Evolutionary conservation across 345 rosid genomes (phyloP).

Genomic region (Sonneratia alba): DNA sequence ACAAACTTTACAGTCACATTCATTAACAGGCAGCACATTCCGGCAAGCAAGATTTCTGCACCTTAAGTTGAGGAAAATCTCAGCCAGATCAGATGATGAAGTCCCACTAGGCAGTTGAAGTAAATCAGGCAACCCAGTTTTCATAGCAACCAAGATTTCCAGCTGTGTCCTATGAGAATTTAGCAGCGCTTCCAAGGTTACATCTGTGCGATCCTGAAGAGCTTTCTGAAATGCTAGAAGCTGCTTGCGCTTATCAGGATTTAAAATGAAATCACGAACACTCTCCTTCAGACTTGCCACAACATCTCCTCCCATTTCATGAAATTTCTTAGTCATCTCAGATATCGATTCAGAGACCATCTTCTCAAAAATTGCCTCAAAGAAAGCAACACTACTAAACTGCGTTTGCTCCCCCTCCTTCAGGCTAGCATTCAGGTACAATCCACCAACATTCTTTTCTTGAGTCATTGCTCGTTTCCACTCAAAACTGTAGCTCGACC

Average conservation of each 20-base stretch:
- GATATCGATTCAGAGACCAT: slow-evolving; percentile 67
- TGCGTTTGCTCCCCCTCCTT: slow-evolving; percentile 18
- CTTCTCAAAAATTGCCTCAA: slow-evolving; percentile 54
- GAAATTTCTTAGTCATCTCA: slow-evolving; percentile 66
- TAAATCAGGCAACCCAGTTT: slow-evolving; percentile 59
- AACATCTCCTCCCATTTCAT: slow-evolving; percentile 67
- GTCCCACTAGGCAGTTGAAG: slow-evolving; percentile 42
- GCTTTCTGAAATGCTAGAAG: slow-evolving; percentile 43
- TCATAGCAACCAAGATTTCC: slow-evolving; percentile 77
- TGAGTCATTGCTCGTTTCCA: slow-evolving; percentile 38
- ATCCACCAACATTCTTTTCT: slow-evolving; percentile 48
- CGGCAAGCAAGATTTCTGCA: slow-evolving; percentile 78
- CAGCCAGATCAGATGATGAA: slow-evolving; percentile 69
- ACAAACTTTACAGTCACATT: slow-evolving; percentile 93
- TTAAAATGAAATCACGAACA: slow-evolving; percentile 61
- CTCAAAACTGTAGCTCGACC: slow-evolving; percentile 49
- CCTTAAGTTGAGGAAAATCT: slow-evolving; percentile 67
- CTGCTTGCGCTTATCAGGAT: slow-evolving; percentile 46
- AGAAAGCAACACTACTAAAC: slow-evolving; percentile 58
- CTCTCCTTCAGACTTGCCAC: slow-evolving; percentile 53
- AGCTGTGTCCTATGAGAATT: slow-evolving; percentile 70
- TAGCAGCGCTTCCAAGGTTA: slow-evolving; percentile 44
- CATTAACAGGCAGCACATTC: slow-evolving; percentile 73
- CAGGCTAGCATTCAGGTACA: slow-evolving; percentile 53
- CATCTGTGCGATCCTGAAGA: slow-evolving; percentile 54